Evolutionary conservation across 2,329 filamentous ascomycete genomes (phyloP).

Genomic region (Hypoxylon sp.): DNA sequence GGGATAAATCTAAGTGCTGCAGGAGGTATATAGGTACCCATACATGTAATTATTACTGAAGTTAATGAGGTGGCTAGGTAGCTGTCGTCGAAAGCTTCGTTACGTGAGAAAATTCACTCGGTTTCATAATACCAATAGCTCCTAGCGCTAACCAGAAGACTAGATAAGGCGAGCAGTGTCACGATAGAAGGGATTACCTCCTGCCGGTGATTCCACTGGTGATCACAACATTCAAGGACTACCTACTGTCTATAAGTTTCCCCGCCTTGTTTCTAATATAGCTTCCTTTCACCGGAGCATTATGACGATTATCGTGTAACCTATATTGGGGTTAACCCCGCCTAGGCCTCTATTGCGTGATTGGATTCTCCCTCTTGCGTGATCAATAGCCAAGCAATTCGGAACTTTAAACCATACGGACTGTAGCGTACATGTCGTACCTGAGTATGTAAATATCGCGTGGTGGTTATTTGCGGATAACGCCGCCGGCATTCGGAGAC

Average conservation of each 20-base stretch:
- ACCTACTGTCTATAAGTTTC: conserved; percentile 8
- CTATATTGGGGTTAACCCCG: conserved; percentile 23
- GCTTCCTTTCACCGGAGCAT: conserved; percentile 22
- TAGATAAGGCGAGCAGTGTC: too few relatives aligned
- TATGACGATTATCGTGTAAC: conserved; percentile 7
- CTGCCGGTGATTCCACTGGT: too few relatives aligned
- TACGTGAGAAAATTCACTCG: too few relatives aligned
- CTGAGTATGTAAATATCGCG: conserved; percentile 12
- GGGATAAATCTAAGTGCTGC: not conserved
- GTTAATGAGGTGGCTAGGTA: too few relatives aligned
- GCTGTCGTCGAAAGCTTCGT: too few relatives aligned
- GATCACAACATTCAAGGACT: too few relatives aligned
- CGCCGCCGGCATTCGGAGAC: conserved; percentile 26
- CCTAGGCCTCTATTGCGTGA: conserved; percentile 30
- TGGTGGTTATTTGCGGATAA: not conserved
- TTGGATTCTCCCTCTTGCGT: conserved; percentile 22
- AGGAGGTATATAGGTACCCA: not conserved
- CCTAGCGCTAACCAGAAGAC: too few relatives aligned
- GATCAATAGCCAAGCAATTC: conserved; percentile 18
- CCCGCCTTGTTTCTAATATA: conserved; percentile 14
- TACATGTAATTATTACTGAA: not conserved
- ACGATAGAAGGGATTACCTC: too few relatives aligned
- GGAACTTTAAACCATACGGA: conserved; percentile 8
- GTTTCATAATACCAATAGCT: too few relatives aligned
- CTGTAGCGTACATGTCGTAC: conserved; percentile 2